phyloP scores from a whole-genome alignment of 2,329 filamentous ascomycete species.

The Fonsecaea erecta region DNA sequence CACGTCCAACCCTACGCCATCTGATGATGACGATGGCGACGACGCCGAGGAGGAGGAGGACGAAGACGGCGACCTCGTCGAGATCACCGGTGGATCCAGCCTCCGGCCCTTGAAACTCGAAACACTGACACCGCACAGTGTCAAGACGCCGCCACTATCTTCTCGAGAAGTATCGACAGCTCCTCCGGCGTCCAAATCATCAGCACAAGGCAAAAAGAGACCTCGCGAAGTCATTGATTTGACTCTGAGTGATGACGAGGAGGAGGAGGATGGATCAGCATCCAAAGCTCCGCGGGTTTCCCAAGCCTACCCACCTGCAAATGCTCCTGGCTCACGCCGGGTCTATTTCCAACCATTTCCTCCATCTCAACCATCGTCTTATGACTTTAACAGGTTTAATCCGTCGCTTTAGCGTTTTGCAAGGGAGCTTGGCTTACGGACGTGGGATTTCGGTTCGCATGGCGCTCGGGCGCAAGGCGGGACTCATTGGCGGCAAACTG shows the following conservation, averaged over 20 bases:
- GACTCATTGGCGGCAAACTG: not conserved
- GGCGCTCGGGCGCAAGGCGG: slow-evolving; percentile 20
- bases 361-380: slow-evolving; percentile 14
- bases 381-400: slow-evolving; percentile 21
- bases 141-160: slow-evolving; percentile 40
- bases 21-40: slow-evolving; percentile 48
- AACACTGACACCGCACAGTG: slow-evolving; percentile 45
- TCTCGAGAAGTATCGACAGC: slow-evolving; percentile 40
- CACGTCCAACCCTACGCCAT: slow-evolving; percentile 48
- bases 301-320: slow-evolving; percentile 5
- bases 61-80: slow-evolving; percentile 57
- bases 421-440: not conserved
- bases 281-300: slow-evolving; percentile 18
- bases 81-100: slow-evolving; percentile 49
- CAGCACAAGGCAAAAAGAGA: slow-evolving; percentile 48
- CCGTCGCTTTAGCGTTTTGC: slow-evolving; percentile 17
- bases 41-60: slow-evolving; percentile 56
- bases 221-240: slow-evolving; percentile 59
- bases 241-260: slow-evolving; percentile 57
- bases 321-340: slow-evolving; percentile 7
- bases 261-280: slow-evolving; percentile 50
- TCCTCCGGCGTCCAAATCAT: slow-evolving; percentile 22
- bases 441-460: slow-evolving; percentile 11
- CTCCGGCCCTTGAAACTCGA: slow-evolving; percentile 35
- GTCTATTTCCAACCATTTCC: slow-evolving; percentile 26